Evolutionary conservation across 1,284 basidiomycete genomes (phyloP), one percentile per base, ranked within the genome.

Genomic region (Melampsora americana): DNA sequence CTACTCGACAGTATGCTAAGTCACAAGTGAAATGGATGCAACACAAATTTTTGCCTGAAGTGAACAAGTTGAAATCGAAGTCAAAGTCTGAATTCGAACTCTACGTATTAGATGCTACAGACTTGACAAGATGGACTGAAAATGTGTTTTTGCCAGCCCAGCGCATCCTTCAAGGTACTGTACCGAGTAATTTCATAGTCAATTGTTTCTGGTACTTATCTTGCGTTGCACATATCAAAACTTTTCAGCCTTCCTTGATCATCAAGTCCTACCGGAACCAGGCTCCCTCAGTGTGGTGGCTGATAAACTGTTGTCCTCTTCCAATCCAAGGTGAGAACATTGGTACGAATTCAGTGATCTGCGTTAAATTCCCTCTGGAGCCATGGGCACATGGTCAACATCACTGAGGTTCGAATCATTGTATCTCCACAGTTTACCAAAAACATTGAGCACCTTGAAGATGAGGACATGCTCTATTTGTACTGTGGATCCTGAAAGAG

Each of bases 21-120:
- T 86, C 89, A 23, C 96, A 99, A 82, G 86, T 94, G 50, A 89
- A 90, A 66, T 99, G 96, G 96, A 89, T 99, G 69, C 87, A 88
- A 53, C 94, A 93, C 81, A 95, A 96, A 83, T 84, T 99, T 5
- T 82, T 97, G 11, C 94, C 94, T 0, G 90, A 89, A 1, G 85
- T 92, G 81, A 86, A 56, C 30, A 72, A 65, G 35, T 65, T 14
- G 86, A 88, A 77, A 76, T 80, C 5, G 65, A 78, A 7, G 23
- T 44, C 56, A 2, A 82, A 81, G 0, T 80, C 79, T 2, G 82
- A 80, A 67, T 86, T 82, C 66, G 83, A 79, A 72, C 79, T 84
- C 32, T 86, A 77, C 79, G 81, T 93, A 30, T 84, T 95, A 26
- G 92, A 95, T 81, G 90, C 91, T 0, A 90, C 90, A 66, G 86